Evolutionary conservation across 164 flowering plant species (phyloP), one percentile per base, ranked within the genome.

Genomic region (Stephania japonica): DNA sequence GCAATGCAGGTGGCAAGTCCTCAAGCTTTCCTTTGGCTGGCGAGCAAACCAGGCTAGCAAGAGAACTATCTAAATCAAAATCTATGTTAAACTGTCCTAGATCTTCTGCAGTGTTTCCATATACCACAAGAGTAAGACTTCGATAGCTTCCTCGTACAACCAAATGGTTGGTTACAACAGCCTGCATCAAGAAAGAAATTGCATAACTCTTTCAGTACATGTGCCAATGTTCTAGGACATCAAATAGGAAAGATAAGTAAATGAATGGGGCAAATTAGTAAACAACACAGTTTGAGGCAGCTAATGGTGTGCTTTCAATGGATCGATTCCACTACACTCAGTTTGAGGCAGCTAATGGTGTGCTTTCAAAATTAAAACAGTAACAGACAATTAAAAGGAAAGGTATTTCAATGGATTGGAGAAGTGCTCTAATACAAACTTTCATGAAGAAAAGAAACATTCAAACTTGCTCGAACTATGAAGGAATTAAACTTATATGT

Each of bases 91-190:
- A 93, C 78, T 96, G 98, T 71, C 99, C 99, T 73, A 96, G 78
- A 83, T 96, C 99, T 81, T 92, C 97, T 18, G 97, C 97, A 10
- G 95, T 93, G 79, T 96, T 96, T 53, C 99, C 99, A 83, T 91
- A 93, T 43, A 96, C 82, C 73, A 93, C 91, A 85, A 96, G 81
- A 76, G 91, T 93, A 71, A 96, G 90, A 76, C 98, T 96, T 68
- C 98, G 97, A 69, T 93, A 96, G 84, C 98, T 90, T 74, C 99
- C 99, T 75, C 99, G 84, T 49, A 96, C 91, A 75, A 93, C 97
- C 78, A 96, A 80, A 86, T 93, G 98, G 81, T 84, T 96, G 23
- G 98, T 96, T 53, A 96, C 95, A 69, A 91, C 87, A 72, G 97
- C 98, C 99, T 96, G 89, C 86, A 84, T 68, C 42, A 75, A 68